Conservation (phyloP, 805 yeast genomes). For the Wickerhamomyces canadensis region DNA sequence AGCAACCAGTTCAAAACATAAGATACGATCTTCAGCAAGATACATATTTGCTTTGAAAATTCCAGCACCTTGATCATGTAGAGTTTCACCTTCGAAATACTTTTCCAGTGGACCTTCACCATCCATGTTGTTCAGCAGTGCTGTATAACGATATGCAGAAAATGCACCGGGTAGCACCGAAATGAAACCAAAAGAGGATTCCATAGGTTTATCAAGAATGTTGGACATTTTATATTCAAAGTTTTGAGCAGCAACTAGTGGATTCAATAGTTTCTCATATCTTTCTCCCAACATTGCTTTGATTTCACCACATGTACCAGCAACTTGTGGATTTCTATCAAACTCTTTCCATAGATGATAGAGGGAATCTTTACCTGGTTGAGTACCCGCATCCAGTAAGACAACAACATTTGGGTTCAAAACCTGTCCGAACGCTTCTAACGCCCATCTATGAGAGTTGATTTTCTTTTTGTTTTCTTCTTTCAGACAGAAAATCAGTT, state of each 20-base stretch:
- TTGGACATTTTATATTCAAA: constrained; percentile 96
- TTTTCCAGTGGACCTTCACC: constrained; percentile 86
- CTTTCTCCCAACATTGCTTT: constrained; percentile 72
- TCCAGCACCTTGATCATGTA: constrained; percentile 62
- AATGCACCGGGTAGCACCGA: constrained; percentile 96
- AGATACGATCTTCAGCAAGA: constrained; percentile 91
- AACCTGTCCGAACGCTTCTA: constrained; percentile 84
- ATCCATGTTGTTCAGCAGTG: constrained; percentile 56
- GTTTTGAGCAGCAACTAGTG: constrained; percentile 93
- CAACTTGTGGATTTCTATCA: constrained; percentile 68
- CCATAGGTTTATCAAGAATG: constrained; percentile 93
- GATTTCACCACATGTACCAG: constrained; percentile 98
- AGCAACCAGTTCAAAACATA: constrained; percentile 94
- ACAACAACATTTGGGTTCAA: constrained; percentile 79
- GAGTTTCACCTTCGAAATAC: constrained; percentile 87
- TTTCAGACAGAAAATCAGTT: constrained; percentile 82
- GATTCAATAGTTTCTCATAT: constrained; percentile 57
- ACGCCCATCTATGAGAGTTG: constrained; percentile 95
- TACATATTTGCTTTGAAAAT: constrained; percentile 95
- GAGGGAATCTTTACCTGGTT: constrained; percentile 78
- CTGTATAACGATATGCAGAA: constrained; percentile 85
- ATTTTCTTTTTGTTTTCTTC: constrained; percentile 87
- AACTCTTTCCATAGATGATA: constrained; percentile 89
- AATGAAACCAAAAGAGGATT: constrained; percentile 89
- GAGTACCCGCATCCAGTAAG: constrained; percentile 90